These are phyloP conservation scores for Suhomyces faveliae DNA, from an alignment of 805 yeast genomes.

Conservation along the genomic window DNA sequence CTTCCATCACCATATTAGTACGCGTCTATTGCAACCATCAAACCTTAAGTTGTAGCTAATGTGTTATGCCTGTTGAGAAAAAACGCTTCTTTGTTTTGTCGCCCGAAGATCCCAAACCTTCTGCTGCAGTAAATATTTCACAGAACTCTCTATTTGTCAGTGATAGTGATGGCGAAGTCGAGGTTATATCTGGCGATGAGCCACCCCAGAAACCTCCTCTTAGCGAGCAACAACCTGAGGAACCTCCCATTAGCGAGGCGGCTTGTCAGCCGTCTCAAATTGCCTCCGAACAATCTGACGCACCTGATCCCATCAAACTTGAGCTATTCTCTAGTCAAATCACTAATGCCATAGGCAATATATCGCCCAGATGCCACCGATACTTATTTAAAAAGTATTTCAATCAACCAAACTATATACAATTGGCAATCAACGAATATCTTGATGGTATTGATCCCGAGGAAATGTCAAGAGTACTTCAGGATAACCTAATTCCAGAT, in stretches of 20 bases:
- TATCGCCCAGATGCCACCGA: constrained; percentile 8
- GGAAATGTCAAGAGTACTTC: background rate
- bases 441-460: constrained; percentile 8
- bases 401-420: constrained; percentile 11
- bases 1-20: background rate
- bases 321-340: constrained; percentile 16
- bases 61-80: constrained; percentile 3
- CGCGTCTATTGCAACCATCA: background rate
- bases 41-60: background rate
- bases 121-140: background rate
- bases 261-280: background rate
- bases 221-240: background rate
- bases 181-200: constrained; percentile 2
- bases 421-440: constrained; percentile 10
- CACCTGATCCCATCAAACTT: background rate
- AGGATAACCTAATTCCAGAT: background rate
- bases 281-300: background rate
- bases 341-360: constrained; percentile 13
- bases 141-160: constrained; percentile 5
- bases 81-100: constrained; percentile 1
- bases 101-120: background rate
- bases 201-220: background rate
- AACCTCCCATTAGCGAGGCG: background rate
- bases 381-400: constrained; percentile 15
- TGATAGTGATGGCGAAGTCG: constrained; percentile 5